Percentiles rank a stretch among this genome's conserved stretches.
phyloP scores from a whole-genome alignment of 148 eudicot species.

The Beta vulgaris region DNA sequence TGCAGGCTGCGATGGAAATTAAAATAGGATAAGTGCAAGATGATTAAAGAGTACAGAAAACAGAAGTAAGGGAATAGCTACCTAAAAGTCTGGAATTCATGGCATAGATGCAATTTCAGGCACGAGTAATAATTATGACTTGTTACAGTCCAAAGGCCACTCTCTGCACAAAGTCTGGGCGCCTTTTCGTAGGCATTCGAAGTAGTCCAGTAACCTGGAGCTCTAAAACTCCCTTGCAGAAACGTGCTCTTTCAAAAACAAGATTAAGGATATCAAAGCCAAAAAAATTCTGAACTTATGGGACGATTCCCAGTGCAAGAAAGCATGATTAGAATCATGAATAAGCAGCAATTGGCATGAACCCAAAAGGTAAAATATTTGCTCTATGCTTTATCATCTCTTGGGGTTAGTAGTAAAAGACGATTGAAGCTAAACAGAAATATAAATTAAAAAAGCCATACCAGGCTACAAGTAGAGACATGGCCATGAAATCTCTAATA shows the following conservation, averaged over 20 bases:
- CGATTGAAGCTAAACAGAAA: neutral
- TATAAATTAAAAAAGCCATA: neutral
- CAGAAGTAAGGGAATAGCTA: neutral
- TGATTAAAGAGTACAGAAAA: neutral
- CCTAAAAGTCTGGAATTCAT: neutral
- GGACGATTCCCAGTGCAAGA: neutral
- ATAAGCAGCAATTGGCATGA: neutral
- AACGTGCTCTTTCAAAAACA: slow-evolving; percentile 55
- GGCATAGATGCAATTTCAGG: neutral
- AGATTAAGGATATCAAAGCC: slow-evolving; percentile 38
- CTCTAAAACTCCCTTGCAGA: slow-evolving; percentile 84
- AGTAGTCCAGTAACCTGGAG: slow-evolving; percentile 81
- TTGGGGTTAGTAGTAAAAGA: neutral
- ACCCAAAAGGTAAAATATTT: too few relatives aligned
- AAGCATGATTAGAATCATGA: neutral
- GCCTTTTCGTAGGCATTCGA: slow-evolving; percentile 93
- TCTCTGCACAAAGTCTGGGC: slow-evolving; percentile 90
- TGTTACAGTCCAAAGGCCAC: slow-evolving; percentile 65
- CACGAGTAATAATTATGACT: neutral
- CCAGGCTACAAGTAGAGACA: neutral
- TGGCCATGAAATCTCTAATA: neutral
- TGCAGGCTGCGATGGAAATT: neutral
- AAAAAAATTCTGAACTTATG: neutral
- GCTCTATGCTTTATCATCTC: neutral
- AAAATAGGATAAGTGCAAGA: neutral